Evolutionary conservation across 805 yeast genomes (phyloP), one percentile per base, ranked within the genome.

Genomic region (Ogataea pilisensis): DNA sequence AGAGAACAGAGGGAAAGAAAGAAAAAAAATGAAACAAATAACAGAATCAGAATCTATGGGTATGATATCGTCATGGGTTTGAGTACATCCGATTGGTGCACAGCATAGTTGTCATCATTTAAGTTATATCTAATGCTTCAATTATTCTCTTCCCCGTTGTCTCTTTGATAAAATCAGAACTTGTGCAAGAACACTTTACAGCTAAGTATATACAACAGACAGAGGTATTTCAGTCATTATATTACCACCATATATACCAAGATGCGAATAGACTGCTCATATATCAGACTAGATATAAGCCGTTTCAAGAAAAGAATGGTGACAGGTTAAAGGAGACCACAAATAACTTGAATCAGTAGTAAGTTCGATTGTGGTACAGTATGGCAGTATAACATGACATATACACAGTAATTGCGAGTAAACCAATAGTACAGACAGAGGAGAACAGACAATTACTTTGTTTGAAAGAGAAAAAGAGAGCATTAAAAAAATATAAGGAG

Each of bases 31-130:
- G 14, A 9, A 13, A 13, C 11, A 27, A 9, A 27, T 9, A 27
- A 27, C 29, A 29, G 16, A 29, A 29, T 29, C 31, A 29, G 31
- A 29, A 16, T 29, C 18, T 32, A 39, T 45, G 53, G 58, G 58
- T 52, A 44, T 49, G 53, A 37, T 43, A 45, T 58, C 59, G 64
- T 60, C 64, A 59, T 53, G 39, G 35, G 31, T 42, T 46, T 43
- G 59, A 58, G 60, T 54, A 57, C 59, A 50, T 60, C 64, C 62
- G 64, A 54, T 57, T 60, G 64, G 64, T 60, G 64, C 64, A 60
- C 64, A 60, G 64, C 64, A 60, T 41, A 51, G 46, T 56, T 50
- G 64, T 60, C 64, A 51, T 60, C 64, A 60, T 53, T 40, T 39
- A 38, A 49, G 32, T 28, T 25, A 25, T n/a, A n/a, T n/a, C n/a